Base-by-base conservation (phyloP, 2,329 filamentous ascomycete genomes). In the Penicillium hesseltinei region DNA sequence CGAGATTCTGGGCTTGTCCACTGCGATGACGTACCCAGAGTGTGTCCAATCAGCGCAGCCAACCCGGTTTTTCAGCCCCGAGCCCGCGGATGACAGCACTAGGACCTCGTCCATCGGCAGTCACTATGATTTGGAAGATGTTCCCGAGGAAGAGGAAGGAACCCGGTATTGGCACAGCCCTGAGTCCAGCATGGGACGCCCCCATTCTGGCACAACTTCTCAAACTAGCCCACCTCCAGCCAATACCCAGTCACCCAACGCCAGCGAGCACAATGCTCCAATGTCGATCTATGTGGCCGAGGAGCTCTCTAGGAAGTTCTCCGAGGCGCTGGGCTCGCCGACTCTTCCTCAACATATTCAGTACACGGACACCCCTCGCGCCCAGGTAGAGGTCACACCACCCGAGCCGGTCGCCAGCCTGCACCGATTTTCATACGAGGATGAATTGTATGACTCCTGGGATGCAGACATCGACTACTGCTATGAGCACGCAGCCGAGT, bases 381-480 rank as follows among this genome's bases (percentile, higher is more conserved):
- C 61, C 38, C 62, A 64, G 17, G 54, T 56, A 33, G 61, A 61
- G 21, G 47, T 54, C 48, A 64, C 54, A 42, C 51, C 50, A 25
- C 65, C 58, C 45, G 31, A 55, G 46, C 46, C 61, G 39, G 36
- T 61, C 59, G 38, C 63, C 59, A 27, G 56, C 61, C 53, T 60
- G 29, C 54, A 58, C 52, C 51, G 64, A 46, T 55, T 58, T 51
- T 53, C 62, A 53, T 58, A 59, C 60, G 64, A 68, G 42, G 71
- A 71, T 31, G 69, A 70, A 33, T 62, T 73, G 36, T 71, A 71
- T 55, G 72, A 73, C 45, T 81, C 80, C 1, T 87, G 84, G 84
- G 84, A 87, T 64, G 83, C 84, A 39, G 83, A 85, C 58, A 82
- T 87, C 55, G 84, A 86, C 62, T 86, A 82, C 64, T 84, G 82